Conservation (phyloP, 306 rosid genomes). For the Prunus mume region DNA sequence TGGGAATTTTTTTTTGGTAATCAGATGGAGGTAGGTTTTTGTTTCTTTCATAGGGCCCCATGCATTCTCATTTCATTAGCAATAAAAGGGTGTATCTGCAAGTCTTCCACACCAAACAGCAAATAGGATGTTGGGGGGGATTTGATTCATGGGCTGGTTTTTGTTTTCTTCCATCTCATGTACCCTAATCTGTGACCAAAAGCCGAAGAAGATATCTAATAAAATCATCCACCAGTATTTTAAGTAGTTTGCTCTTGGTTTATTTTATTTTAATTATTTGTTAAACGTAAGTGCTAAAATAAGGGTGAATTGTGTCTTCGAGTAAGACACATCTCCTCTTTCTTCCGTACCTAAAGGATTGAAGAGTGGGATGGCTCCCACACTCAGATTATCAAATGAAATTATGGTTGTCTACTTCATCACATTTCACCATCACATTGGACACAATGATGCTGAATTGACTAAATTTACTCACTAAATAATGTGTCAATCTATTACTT, state of each 20-base stretch:
- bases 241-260: background rate
- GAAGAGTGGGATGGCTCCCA: background rate
- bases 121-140: slow-evolving; percentile 16
- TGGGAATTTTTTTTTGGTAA: slow-evolving; percentile 3
- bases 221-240: background rate
- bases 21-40: slow-evolving; percentile 12
- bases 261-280: background rate
- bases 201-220: background rate
- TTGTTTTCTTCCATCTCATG: slow-evolving; percentile 15
- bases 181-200: slow-evolving; percentile 8
- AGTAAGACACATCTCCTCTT: background rate
- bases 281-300: background rate
- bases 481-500: too few relatives aligned
- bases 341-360: background rate
- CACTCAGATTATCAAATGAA: background rate
- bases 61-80: slow-evolving; percentile 6
- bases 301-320: background rate
- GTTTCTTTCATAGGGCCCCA: slow-evolving; percentile 25
- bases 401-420: background rate
- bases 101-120: slow-evolving; percentile 17
- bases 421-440: background rate
- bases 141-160: slow-evolving; percentile 11
- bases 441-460: background rate
- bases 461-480: too few relatives aligned
- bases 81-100: background rate